Evolutionary conservation across 352 stramenopile genomes (phyloP), one percentile per base, ranked within the genome.

Genomic region (Salisapilia sapeloensis): DNA sequence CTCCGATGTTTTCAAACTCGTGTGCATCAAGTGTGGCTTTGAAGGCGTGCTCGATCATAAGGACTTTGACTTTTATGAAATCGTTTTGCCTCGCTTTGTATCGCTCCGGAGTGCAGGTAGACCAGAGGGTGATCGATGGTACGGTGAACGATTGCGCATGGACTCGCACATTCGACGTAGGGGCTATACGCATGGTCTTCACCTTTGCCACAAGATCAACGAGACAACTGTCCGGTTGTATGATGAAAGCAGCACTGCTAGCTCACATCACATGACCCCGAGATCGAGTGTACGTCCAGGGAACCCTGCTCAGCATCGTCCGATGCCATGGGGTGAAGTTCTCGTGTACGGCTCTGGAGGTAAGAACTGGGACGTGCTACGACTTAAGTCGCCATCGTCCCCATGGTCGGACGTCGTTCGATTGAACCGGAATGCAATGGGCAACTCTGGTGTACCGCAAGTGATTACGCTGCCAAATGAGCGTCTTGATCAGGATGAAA

Each of bases 221-320:
- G 85, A 86, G 62, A 87, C 69, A 19, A 89, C 76, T 2, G 83
- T 92, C 39, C 72, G 76, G 20, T 55, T 92, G 14, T 89, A 92
- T 34, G 76, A 92, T 23, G 76, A 92, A 48, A 60, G 44, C 2
- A 92, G 76, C 36, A 92, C 76, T 13, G 76, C 76, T 4, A 92
- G 76, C 25, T 53, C 67, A 8, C 72, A 92, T 39, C 76, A 92
- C 33, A 56, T 69, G 31, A 92, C 76, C 0, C 76, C 76, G 1
- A 46, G 72, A 7, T 85, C 72, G 19, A 66, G 66, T 15, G n/a
- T n/a, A n/a, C n/a, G n/a, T n/a, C n/a, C n/a, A n/a, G n/a, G n/a
- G n/a, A 85, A 85, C 43, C 72, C 72, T 21, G 70, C 72, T 19
- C 72, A 92, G 49, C 75, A 65, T 27, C 60, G 67, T 8, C 70